Evolutionary conservation across 1,139 yeast species (phyloP), one percentile per base, ranked within the genome.

Genomic region (Eremothecium gossypii): DNA sequence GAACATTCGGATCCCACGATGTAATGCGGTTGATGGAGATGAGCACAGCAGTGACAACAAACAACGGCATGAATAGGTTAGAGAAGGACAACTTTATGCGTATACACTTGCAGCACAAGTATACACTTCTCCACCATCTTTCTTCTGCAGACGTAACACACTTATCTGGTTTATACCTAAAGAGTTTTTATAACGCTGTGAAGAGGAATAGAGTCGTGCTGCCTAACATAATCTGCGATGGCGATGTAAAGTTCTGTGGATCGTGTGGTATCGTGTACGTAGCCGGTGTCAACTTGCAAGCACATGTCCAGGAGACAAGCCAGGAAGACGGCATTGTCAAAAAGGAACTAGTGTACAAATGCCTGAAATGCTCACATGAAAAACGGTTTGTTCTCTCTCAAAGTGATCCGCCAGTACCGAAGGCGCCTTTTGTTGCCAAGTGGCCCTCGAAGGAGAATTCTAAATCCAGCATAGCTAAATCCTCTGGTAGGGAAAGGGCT

Each of bases 181-280:
- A 53, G 38, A 56, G 51, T 33, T 57, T 60, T 32, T 53, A 49
- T 40, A 58, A 58, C 38, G 50, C 55, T 5, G 43, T 52, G n/a
- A 60, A 58, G 43, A 50, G 58, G 30, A 56, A 60, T 34, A 50
- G 53, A 28, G 27, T 61, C 5, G 42, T 41, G 9, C 42, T 61
- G 12, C 63, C 64, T 1, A 42, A 50, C 6, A 39, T 39, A 2
- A 45, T 58, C 12, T 41, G 42, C 4, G 57, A 44, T 4, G 38
- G 55, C 10, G 57, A 55, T 3, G 36, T 43, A 1, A 70, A 67
- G 48, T 68, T 67, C 49, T 77, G 83, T 49, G 53, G 58, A 1
- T 51, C 54, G 11, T 77, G 83, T 55, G 73, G 74, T 2, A 51
- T 60, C 4, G 51, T 73, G 3, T 61, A 64, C 39, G 60, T 77